These are phyloP conservation scores for Penicillium sp. DNA, from an alignment of 2,329 filamentous ascomycete genomes.

Conservation along the genomic window DNA sequence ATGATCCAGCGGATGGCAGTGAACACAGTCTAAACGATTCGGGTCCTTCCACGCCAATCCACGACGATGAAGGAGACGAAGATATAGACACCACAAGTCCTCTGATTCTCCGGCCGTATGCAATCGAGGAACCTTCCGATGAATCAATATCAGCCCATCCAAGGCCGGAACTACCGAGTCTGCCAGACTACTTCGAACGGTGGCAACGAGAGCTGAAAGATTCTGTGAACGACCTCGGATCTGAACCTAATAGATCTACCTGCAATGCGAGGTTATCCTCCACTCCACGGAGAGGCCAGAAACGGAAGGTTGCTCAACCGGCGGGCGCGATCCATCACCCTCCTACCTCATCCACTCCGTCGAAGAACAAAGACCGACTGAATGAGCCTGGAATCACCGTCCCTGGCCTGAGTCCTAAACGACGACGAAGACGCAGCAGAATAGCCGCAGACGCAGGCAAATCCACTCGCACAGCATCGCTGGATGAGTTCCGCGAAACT, in stretches of 20 bases:
- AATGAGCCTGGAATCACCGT: slow-evolving; percentile 18
- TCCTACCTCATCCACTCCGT: slow-evolving; percentile 2
- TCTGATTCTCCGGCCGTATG: slow-evolving; percentile 44
- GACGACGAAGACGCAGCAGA: slow-evolving; percentile 31
- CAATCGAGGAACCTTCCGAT: slow-evolving; percentile 42
- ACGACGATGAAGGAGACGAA: slow-evolving; percentile 21
- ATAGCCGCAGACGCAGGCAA: slow-evolving; percentile 18
- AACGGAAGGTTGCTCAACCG: slow-evolving; percentile 37
- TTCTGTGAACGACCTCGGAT: slow-evolving; percentile 37
- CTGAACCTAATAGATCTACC: slow-evolving; percentile 31
- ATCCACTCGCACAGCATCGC: slow-evolving; percentile 7
- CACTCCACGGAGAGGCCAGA: slow-evolving; percentile 34
- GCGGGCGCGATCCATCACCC: slow-evolving; percentile 9
- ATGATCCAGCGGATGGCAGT: slow-evolving; percentile 10
- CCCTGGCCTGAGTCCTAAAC: slow-evolving; percentile 28
- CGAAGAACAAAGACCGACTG: slow-evolving; percentile 8
- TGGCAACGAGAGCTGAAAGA: slow-evolving; percentile 41
- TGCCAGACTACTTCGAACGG: slow-evolving; percentile 28
- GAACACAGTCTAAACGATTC: slow-evolving; percentile 18
- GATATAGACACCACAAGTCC: slow-evolving; percentile 14
- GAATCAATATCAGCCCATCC: slow-evolving; percentile 16
- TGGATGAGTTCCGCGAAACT: slow-evolving; percentile 22
- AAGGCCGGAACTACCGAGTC: slow-evolving; percentile 19
- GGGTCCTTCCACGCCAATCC: slow-evolving; percentile 13
- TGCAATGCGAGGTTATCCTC: slow-evolving; percentile 1